phyloP scores from a whole-genome alignment of 1,284 basidiomycete species.

The Cronartium quercuum region DNA sequence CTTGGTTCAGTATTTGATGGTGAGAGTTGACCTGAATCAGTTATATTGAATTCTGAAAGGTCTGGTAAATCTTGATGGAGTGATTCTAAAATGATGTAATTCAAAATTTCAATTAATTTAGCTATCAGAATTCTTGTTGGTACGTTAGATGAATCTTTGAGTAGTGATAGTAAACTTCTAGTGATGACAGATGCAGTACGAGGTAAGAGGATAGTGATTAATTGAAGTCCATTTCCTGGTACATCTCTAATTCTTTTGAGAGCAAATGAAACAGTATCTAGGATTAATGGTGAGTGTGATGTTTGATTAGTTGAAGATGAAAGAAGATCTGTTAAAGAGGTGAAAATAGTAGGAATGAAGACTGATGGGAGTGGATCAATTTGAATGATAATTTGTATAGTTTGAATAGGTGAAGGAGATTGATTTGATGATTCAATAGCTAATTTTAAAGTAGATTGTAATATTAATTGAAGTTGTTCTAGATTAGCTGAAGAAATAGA shows the following conservation, averaged over 20 bases:
- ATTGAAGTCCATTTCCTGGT: not conserved
- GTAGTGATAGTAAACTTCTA: too few relatives aligned
- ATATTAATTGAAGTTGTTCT: not conserved
- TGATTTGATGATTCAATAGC: not conserved
- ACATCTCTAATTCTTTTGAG: too few relatives aligned
- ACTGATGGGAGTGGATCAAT: not conserved
- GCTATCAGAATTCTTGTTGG: too few relatives aligned
- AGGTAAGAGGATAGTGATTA: not conserved
- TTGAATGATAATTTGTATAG: not conserved
- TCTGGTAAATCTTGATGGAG: too few relatives aligned
- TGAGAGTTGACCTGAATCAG: too few relatives aligned
- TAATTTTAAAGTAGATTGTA: not conserved
- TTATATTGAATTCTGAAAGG: too few relatives aligned
- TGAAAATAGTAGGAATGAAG: not conserved
- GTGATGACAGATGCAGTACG: not conserved
- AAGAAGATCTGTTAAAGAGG: not conserved
- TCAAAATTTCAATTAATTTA: too few relatives aligned
- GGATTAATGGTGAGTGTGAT: too few relatives aligned
- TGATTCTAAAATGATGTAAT: too few relatives aligned
- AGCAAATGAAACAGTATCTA: too few relatives aligned
- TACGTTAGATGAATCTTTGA: too few relatives aligned
- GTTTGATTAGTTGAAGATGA: not conserved
- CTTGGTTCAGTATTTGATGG: too few relatives aligned
- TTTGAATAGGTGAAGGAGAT: not conserved
- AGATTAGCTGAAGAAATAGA: not conserved